Percentiles rank a stretch among this genome's conserved stretches.
Evolutionary conservation across 768 basidiomycete species (phyloP).

Genomic region (Pleurotus salmoneostramineus): DNA sequence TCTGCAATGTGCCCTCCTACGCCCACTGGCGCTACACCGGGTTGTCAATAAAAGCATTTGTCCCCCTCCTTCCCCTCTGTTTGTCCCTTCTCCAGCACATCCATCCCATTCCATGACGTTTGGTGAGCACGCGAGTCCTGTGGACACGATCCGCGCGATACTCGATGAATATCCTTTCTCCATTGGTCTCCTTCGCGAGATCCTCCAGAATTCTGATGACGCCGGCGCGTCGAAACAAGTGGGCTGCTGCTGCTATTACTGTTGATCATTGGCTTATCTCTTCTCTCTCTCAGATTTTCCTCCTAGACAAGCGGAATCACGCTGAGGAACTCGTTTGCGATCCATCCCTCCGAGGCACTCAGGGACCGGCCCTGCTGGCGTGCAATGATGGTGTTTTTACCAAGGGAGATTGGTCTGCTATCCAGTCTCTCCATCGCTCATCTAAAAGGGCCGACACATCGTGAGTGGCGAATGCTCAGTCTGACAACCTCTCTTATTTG

Average conservation of each 20-base stretch:
- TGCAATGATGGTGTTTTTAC: conserved; percentile 40
- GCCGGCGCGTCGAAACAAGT: conserved; percentile 43
- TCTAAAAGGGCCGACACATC: conserved; percentile 42
- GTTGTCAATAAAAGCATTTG: too few species aligned
- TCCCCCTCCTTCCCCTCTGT: too few species aligned
- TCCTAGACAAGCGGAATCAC: conserved; percentile 35
- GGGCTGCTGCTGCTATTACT: conserved; percentile 2
- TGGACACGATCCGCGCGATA: conserved; percentile 25
- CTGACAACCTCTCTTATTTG: background rate
- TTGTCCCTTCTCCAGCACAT: too few species aligned
- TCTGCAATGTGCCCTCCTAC: background rate
- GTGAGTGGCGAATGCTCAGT: conserved; percentile 26
- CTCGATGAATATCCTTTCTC: conserved; percentile 41
- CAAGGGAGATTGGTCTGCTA: conserved; percentile 38
- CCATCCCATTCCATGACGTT: background rate
- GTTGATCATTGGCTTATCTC: background rate
- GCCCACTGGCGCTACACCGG: too few species aligned
- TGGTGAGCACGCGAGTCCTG: background rate
- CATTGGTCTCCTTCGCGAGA: conserved; percentile 38
- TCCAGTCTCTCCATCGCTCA: conserved; percentile 29
- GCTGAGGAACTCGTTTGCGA: conserved; percentile 19
- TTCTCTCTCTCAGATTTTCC: conserved; percentile 33
- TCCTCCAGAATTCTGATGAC: conserved; percentile 49
- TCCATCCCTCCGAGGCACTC: conserved; percentile 21
- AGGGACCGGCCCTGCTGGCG: conserved; percentile 44